Evolutionary conservation across 2,329 filamentous ascomycete genomes (phyloP), one percentile per base, ranked within the genome.

Genomic region (Exserohilum rostratum): DNA sequence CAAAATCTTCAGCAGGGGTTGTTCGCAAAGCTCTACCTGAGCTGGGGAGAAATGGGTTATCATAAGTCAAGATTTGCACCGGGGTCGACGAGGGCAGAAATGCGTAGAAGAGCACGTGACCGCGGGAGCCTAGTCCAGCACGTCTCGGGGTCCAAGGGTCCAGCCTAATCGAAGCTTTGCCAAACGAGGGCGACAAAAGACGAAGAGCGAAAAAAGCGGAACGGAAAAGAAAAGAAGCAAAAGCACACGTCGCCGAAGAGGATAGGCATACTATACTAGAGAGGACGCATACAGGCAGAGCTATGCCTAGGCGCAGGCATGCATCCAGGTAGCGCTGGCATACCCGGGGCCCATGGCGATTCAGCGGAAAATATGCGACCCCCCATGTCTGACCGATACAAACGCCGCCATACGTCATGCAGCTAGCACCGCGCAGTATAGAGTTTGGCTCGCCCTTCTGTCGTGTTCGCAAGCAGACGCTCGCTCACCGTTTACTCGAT

Each of bases 1-100:
- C 50, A 74, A 61, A 69, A 74, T 74, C 47, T 63, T 74, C 69
- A 64, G 60, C 57, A 61, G 43, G 60, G 53, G 61, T 45, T 52
- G 52, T 57, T 58, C 46, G 51, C 47, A 51, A 40, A 53, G 53
- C 45, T 55, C 48, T 43, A 56, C 35, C 31, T 53, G 53, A 57
- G 59, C 50, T 44, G 61, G 39, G 45, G 47, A 59, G 58, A 53
- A 50, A 60, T 58, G 52, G 55, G 59, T 43, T 55, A 64, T 58
- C 59, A 64, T 64, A 10, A 38, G 47, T 35, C n/a, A n/a, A n/a
- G n/a, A n/a, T 55, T 59, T 54, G 55, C 38, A 57, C 57, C 55
- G 46, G 60, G 60, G 38, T 50, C 52, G 46, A 46, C 37, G n/a
- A n/a, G 48, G 15, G 34, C 49, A 45, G 43, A 46, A 52, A 56